These are phyloP conservation scores for Naganishia friedmannii DNA, from an alignment of 768 basidiomycete genomes.

Conservation along the genomic window DNA sequence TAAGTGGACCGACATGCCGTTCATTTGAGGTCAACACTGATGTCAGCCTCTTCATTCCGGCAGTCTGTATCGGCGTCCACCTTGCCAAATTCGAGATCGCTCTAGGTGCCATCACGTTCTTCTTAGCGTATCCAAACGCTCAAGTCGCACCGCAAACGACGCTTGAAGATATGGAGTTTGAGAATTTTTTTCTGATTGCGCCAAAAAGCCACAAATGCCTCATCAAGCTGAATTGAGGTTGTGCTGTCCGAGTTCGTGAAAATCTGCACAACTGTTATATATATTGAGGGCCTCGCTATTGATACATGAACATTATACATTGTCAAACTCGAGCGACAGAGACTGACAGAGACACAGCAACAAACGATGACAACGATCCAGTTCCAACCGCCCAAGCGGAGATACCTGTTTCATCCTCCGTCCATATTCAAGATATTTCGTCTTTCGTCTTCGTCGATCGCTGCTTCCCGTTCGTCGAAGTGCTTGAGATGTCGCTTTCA, in stretches of 20 bases:
- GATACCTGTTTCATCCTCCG: not conserved
- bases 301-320: no score
- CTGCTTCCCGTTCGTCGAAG: not conserved
- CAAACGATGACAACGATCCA: no score
- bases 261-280: not conserved
- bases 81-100: constrained; percentile 4
- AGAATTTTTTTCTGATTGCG: constrained; percentile 9
- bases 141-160: constrained; percentile 6
- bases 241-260: not conserved
- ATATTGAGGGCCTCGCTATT: no score
- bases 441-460: constrained; percentile 11
- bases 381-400: no score
- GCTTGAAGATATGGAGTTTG: constrained; percentile 1
- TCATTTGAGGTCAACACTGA: not conserved
- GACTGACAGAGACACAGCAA: no score
- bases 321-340: no score
- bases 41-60: no score
- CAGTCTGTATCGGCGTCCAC: constrained; percentile 14
- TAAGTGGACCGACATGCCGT: not conserved
- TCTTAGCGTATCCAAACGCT: constrained; percentile 1
- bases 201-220: constrained; percentile 13
- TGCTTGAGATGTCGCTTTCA: constrained; percentile 5
- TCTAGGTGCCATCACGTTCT: constrained; percentile 15
- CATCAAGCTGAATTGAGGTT: not conserved
- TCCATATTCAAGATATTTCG: constrained; percentile 1